Conservation (phyloP, 495 filamentous ascomycete species). For the Neurospora sp. region DNA sequence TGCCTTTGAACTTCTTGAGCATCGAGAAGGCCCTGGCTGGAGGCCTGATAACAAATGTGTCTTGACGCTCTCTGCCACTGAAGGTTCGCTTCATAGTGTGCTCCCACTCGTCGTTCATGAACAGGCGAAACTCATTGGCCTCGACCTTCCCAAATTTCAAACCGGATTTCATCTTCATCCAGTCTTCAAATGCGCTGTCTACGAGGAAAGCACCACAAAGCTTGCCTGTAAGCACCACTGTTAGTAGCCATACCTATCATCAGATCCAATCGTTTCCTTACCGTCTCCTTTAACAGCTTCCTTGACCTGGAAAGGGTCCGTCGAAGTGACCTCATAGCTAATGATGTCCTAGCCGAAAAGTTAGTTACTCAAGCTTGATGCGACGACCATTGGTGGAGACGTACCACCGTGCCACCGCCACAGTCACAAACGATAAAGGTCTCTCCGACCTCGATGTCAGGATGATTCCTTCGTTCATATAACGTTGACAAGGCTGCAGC, state of each 20-base stretch:
- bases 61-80: not conserved
- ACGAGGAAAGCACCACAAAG: not conserved
- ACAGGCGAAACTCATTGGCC: not conserved
- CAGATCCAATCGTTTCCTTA: not conserved
- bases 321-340: not conserved
- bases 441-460: not conserved
- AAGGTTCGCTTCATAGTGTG: not conserved
- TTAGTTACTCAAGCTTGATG: not conserved
- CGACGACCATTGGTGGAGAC: not conserved
- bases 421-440: not conserved
- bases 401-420: not conserved
- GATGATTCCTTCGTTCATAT: not conserved
- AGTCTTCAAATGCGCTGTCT: not conserved
- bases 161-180: not conserved
- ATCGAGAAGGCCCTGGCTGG: not conserved
- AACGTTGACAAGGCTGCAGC: not conserved
- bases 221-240: not conserved
- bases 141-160: not conserved
- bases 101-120: not conserved
- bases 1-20: not conserved
- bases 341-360: not conserved
- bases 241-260: not conserved
- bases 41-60: not conserved
- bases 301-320: not conserved
- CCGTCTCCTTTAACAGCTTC: not conserved